phyloP scores from a whole-genome alignment of 2,329 filamentous ascomycete genomes.

The Sphaerulina vaccinii region DNA sequence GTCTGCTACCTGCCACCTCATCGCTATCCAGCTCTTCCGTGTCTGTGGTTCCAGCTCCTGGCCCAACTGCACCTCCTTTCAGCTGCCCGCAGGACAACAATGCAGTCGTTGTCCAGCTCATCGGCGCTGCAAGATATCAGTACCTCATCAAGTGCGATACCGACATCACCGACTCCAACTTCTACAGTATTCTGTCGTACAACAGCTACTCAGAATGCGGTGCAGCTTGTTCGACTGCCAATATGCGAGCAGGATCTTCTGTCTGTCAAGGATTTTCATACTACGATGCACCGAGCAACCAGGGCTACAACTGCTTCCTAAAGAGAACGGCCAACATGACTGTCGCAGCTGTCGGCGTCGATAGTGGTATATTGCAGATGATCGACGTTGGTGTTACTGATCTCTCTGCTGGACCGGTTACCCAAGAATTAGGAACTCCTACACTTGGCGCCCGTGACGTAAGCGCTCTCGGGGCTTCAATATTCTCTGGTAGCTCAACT shows the following conservation, averaged over 20 bases:
- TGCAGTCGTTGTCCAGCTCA: constrained; percentile 34
- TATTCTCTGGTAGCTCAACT: constrained; percentile 32
- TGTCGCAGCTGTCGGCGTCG: constrained; percentile 29
- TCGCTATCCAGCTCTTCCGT: constrained; percentile 4
- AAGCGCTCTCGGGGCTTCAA: constrained; percentile 31
- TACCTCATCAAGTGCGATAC: constrained; percentile 37
- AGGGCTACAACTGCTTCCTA: constrained; percentile 37
- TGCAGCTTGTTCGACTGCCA: constrained; percentile 36
- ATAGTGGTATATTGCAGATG: constrained; percentile 33
- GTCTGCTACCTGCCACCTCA: constrained; percentile 18
- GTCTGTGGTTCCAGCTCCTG: constrained; percentile 16
- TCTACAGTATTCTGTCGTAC: constrained; percentile 30
- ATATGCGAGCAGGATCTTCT: constrained; percentile 30
- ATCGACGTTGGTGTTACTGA: constrained; percentile 31
- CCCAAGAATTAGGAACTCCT: constrained; percentile 24
- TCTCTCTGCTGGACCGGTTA: constrained; percentile 26
- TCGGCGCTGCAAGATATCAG: constrained; percentile 35
- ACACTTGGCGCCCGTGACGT: constrained; percentile 23
- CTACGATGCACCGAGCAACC: constrained; percentile 26
- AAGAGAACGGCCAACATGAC: constrained; percentile 31
- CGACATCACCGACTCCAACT: constrained; percentile 32
- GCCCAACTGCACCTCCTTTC: constrained; percentile 32
- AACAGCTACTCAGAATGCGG: constrained; percentile 35
- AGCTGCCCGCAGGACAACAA: constrained; percentile 37
- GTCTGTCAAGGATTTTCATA: constrained; percentile 37